These are phyloP conservation scores for Vicia villosa DNA, from an alignment of 306 rosid genomes.

Conservation along the genomic window DNA sequence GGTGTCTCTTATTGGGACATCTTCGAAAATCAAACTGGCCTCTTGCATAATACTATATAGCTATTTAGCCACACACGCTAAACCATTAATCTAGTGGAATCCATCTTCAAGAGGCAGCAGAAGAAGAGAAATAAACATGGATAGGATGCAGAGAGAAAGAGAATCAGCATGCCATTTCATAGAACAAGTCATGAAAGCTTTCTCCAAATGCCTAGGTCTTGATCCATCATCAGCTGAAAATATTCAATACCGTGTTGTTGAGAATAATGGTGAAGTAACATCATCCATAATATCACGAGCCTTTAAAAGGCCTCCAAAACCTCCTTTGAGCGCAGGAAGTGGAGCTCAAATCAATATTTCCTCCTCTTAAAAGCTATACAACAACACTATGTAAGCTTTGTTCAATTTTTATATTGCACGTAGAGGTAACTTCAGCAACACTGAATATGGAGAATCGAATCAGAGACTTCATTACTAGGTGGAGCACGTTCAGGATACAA, in stretches of 20 bases:
- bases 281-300: slow-evolving; percentile 24
- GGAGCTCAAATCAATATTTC: slow-evolving; percentile 48
- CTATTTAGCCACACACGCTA: neutral
- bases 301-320: slow-evolving; percentile 42
- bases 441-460: neutral
- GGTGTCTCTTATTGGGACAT: neutral
- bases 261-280: slow-evolving; percentile 27
- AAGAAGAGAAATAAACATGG: slow-evolving; percentile 22
- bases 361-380: slow-evolving; percentile 17
- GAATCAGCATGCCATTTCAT: slow-evolving; percentile 43
- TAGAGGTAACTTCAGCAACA: slow-evolving; percentile 1
- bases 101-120: neutral
- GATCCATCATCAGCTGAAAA: slow-evolving; percentile 19
- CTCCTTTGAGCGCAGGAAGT: slow-evolving; percentile 42
- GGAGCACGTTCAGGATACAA: neutral
- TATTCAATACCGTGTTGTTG: slow-evolving; percentile 12
- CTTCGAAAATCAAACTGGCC: neutral
- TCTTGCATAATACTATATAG: neutral
- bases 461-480: neutral
- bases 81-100: neutral
- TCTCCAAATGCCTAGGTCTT: slow-evolving; percentile 47
- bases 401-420: neutral
- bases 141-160: slow-evolving; percentile 38
- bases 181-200: slow-evolving; percentile 43
- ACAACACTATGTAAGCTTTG: neutral